Conservation (phyloP, 148 eudicot species). For the Camellia lanceoleosa region DNA sequence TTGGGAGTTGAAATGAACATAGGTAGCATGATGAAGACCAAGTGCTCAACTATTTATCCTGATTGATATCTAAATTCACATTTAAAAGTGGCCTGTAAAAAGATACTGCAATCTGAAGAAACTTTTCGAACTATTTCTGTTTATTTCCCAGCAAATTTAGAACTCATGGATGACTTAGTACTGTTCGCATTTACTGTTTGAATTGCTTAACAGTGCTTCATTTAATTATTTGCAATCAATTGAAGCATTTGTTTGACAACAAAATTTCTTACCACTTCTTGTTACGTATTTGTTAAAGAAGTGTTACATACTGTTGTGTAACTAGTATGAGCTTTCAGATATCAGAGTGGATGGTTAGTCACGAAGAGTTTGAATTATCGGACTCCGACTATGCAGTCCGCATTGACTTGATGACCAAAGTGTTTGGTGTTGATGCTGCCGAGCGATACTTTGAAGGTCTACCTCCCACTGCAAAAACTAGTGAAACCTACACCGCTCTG, state of each 20-base stretch:
- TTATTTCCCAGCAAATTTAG: neutral
- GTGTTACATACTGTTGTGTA: neutral
- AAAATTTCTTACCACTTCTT: neutral
- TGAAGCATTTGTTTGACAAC: neutral
- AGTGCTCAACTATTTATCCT: constrained; percentile 3
- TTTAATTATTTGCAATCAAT: neutral
- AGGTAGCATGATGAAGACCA: neutral
- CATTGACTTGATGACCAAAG: constrained; percentile 83
- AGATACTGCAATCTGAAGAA: neutral
- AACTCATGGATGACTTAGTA: neutral
- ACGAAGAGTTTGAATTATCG: constrained; percentile 50
- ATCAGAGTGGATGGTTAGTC: constrained; percentile 92
- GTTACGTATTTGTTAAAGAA: neutral
- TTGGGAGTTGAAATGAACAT: neutral
- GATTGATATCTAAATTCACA: neutral
- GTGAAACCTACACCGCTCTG: constrained; percentile 85
- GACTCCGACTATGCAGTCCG: constrained; percentile 86
- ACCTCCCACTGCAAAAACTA: constrained; percentile 63
- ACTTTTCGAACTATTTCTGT: neutral
- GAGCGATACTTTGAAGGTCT: constrained; percentile 86
- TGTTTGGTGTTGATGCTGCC: constrained; percentile 90
- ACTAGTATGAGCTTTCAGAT: constrained; percentile 47
- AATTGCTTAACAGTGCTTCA: neutral
- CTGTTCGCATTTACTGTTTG: neutral
- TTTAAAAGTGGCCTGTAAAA: neutral